Conservation (phyloP, 805 yeast species). For the Phaffomyces antillensis region DNA sequence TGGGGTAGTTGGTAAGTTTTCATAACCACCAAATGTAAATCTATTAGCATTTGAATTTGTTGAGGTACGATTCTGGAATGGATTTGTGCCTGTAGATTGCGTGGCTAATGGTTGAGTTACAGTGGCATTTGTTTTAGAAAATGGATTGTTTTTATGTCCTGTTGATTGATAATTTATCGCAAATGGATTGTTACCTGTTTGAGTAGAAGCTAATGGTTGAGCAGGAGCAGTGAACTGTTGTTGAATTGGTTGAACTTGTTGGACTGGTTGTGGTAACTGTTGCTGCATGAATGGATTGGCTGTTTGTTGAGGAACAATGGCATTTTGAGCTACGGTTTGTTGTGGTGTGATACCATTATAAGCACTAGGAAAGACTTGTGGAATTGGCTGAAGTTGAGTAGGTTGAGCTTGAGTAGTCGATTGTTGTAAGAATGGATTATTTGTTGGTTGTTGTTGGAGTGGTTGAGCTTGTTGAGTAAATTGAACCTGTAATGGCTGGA, state of each 20-base stretch:
- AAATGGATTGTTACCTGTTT: constrained; percentile 27
- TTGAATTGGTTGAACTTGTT: no score
- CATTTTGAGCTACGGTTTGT: constrained; percentile 4
- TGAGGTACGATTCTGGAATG: constrained; percentile 21
- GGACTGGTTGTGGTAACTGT: constrained; percentile 10
- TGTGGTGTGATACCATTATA: constrained; percentile 1
- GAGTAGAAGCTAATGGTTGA: constrained; percentile 9
- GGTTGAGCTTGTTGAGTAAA: constrained; percentile 18
- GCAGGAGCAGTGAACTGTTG: no score
- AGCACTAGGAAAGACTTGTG: not conserved
- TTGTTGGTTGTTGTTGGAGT: constrained; percentile 20
- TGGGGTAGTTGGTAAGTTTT: constrained; percentile 54
- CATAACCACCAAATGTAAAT: constrained; percentile 71
- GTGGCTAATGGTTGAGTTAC: constrained; percentile 9
- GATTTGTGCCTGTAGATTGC: constrained; percentile 34
- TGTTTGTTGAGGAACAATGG: constrained; percentile 7
- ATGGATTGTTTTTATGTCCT: constrained; percentile 21
- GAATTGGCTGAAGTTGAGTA: not conserved
- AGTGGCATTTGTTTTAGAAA: constrained; percentile 9
- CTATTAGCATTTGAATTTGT: constrained; percentile 21
- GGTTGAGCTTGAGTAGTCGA: not conserved
- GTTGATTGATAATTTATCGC: constrained; percentile 13
- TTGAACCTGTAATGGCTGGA: constrained; percentile 18
- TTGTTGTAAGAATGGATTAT: constrained; percentile 29
- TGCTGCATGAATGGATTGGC: constrained; percentile 13